Base-by-base conservation (phyloP, 805 yeast genomes). In the Wickerhamomyces xylosicus region DNA sequence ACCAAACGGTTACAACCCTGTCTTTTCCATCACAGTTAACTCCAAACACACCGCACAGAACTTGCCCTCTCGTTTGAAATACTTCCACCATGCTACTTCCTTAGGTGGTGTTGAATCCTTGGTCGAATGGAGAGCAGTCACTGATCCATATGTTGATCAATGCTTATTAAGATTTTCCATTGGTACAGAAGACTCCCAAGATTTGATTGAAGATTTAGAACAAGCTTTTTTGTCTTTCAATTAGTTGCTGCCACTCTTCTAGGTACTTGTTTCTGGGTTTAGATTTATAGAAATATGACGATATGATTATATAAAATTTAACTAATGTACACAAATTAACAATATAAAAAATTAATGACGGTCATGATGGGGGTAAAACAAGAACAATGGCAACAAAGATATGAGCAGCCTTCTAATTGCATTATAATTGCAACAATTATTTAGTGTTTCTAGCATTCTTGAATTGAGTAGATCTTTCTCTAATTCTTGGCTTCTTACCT, bases 31-130 rank as follows among this genome's bases (percentile, higher is more conserved):
- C 34, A 71, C 65, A 20, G 62, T 84, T 22, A 48, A 55, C 6
- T 51, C 64, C 10, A 70, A 63, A 36, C 74, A 72, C 7, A 59
- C 66, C 29, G 95, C 95, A 0, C 72, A 68, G 46, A 39, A 49
- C 9, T 63, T 89, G 14, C 94, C 95, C 7, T 64, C 79, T 3
- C 71, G 66, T 42, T 63, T 86, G 42, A 71, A 74, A 47, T 73
- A 72, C 46, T 86, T 87, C 64, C 81, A 79, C 48, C 97, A 89
- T 60, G 95, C 96, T 4, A 87, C 96, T 1, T 85, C 95, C 2
- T 65, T 90, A 20, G 97, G 97, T 31, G 95, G 97, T 18, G 85
- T 83, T 13, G 97, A 90, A 60, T 81, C 94, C 35, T 64, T 87
- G 52, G 76, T 89, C 41, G 97, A 89, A 59, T 86, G 95, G 95